A percentile compares a stretch with the other conserved stretches of the same genome.
phyloP scores from a whole-genome alignment of 805 yeast genomes.

The Starmerella davenportii region DNA sequence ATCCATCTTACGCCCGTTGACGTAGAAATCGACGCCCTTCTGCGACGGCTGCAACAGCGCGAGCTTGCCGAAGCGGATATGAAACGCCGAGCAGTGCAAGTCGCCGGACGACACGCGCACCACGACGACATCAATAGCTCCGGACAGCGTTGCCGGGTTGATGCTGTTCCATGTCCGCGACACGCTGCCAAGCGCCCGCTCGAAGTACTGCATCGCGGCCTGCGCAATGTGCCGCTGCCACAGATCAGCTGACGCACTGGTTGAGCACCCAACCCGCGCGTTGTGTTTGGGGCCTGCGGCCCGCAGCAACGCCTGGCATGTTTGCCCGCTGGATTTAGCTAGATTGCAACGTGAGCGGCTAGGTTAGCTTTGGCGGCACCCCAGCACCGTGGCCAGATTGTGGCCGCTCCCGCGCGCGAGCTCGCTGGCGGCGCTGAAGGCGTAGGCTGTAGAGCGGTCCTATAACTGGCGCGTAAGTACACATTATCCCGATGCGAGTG shows the following conservation, averaged over 20 bases:
- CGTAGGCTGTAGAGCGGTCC: too few relatives aligned
- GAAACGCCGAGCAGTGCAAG: slow-evolving; percentile 85
- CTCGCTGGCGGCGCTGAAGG: too few relatives aligned
- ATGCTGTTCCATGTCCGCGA: slow-evolving; percentile 94
- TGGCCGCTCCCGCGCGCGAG: too few relatives aligned
- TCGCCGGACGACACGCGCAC: slow-evolving; percentile 74
- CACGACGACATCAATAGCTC: slow-evolving; percentile 93
- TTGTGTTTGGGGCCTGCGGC: too few relatives aligned
- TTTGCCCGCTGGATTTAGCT: too few relatives aligned
- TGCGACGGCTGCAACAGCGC: slow-evolving; percentile 85
- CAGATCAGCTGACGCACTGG: neutral
- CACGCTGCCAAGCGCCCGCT: slow-evolving; percentile 84
- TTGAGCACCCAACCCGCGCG: too few relatives aligned
- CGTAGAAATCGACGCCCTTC: slow-evolving; percentile 75
- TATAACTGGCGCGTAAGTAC: too few relatives aligned
- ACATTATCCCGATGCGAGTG: too few relatives aligned
- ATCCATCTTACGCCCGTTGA: slow-evolving; percentile 64
- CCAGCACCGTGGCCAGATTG: too few relatives aligned
- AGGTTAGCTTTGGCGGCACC: too few relatives aligned
- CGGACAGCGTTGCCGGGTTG: slow-evolving; percentile 88
- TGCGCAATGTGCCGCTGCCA: neutral
- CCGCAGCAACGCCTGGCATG: too few relatives aligned
- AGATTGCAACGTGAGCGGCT: too few relatives aligned
- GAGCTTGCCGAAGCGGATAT: slow-evolving; percentile 87
- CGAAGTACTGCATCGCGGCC: slow-evolving; percentile 74